phyloP scores from a whole-genome alignment of 192 early-diverging fungal genomes.

The Cladochytrium replicatum region DNA sequence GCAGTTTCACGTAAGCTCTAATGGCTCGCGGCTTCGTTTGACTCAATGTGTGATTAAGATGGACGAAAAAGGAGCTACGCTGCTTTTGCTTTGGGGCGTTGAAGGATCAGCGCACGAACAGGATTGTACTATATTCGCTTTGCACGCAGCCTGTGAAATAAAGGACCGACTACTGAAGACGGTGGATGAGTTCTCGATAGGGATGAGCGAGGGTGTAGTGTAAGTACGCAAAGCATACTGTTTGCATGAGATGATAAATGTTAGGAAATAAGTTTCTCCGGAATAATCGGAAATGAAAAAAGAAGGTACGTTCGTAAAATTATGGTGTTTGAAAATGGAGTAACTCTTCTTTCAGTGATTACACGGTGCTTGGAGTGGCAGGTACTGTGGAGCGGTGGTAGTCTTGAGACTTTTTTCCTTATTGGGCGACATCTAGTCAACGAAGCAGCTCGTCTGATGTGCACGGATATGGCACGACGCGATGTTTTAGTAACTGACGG shows the following conservation, averaged over 20 bases:
- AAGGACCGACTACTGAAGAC: neutral
- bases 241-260: no score
- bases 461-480: no score
- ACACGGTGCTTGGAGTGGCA: conserved; percentile 23
- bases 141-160: conserved; percentile 16
- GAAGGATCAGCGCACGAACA: conserved; percentile 26
- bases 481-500: no score
- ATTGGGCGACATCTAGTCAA: no score
- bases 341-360: no score
- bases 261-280: no score
- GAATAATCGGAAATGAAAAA: conserved; percentile 14
- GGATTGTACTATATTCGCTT: conserved; percentile 12
- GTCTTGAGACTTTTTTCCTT: no score
- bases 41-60: conserved; percentile 25
- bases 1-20: no score
- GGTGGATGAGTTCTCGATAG: conserved; percentile 11
- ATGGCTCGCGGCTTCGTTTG: no score
- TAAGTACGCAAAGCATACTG: conserved; percentile 11
- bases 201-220: conserved; percentile 7
- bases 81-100: conserved; percentile 27
- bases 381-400: no score
- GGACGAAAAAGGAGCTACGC: conserved; percentile 25
- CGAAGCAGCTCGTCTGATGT: conserved; percentile 26
- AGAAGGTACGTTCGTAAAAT: no score
- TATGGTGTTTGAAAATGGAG: no score